Evolutionary conservation across 306 rosid species (phyloP).

Genomic region (Benincasa hispida): DNA sequence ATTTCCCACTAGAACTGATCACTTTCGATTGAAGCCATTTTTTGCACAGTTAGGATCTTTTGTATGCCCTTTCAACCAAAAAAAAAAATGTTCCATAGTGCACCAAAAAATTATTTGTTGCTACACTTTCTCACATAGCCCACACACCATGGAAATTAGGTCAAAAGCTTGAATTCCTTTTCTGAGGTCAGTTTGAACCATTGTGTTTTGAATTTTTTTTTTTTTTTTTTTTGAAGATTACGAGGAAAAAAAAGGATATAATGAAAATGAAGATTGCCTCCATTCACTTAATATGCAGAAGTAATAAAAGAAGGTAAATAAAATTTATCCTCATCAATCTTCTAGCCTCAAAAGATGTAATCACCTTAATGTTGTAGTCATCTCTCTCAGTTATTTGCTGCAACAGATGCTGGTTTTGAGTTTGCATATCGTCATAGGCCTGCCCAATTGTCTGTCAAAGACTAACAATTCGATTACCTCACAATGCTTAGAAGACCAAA

Average conservation of each 20-base stretch:
- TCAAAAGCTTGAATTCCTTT: neutral
- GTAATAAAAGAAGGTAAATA: neutral
- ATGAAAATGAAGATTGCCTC: neutral
- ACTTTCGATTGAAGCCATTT: neutral
- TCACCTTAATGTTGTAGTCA: conserved; percentile 95
- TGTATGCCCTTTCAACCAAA: neutral
- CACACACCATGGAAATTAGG: neutral
- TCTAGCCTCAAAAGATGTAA: neutral
- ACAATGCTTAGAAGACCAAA: neutral
- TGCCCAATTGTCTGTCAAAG: conserved; percentile 76
- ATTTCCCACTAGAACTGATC: neutral
- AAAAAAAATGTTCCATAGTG: neutral
- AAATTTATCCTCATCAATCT: neutral
- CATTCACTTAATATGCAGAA: neutral
- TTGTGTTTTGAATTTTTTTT: no score
- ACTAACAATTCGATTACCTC: neutral
- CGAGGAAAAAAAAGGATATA: neutral
- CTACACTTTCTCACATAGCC: neutral
- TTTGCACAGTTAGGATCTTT: neutral
- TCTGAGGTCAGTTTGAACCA: neutral
- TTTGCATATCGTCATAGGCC: conserved; percentile 95
- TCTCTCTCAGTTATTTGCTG: conserved; percentile 97
- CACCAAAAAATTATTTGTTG: neutral
- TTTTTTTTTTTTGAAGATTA: no score
- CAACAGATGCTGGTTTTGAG: conserved; percentile 91